Base-by-base conservation (phyloP, 225 moss, liverwort and hornwort genomes). In the Polytrichum formosum region DNA sequence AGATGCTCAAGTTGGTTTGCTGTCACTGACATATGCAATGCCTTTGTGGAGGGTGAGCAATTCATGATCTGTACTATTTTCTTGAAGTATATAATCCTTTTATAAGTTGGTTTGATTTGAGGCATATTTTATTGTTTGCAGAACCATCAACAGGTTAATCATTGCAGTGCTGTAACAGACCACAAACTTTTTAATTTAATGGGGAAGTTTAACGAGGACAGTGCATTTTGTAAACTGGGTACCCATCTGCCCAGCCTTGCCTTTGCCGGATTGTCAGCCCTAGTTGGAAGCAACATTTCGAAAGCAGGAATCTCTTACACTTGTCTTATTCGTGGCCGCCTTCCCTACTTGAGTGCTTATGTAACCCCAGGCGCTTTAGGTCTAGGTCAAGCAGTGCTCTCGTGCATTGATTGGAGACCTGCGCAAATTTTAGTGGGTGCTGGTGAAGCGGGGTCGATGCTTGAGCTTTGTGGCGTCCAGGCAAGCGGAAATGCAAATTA, bases 351-450 rank as follows among this genome's bases (percentile, higher is more conserved):
- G 21, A 72, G 72, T 63, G 67, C 67, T 4, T 72, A 77, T 17
- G 60, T 77, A 61, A 54, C 72, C 0, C 1, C 54, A 1, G 72
- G 77, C 54, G 27, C 67, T 6, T 20, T 62, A 16, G 77, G 67
- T 18, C 31, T 72, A n/a, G 77, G 55, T 55, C 72, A 77, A 54
- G 77, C 77, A 16, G 77, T 77, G 20, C 67, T 77, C 28, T 2
- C 71, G 5, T 77, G 71, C 67, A 72, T 77, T 4, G 31, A 67
- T 1, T 77, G 77, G 77, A 60, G 77, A 26, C 77, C 77, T 18
- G 77, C 77, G 25, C 77, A 63, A 18, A 20, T 77, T 10, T 20
- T 77, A 4, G 21, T 5, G 5, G 77, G 72, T 4, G 63, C 77
- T 6, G 63, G 72, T 0, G 72, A 61, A 63, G 72, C 1, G 53